These are phyloP conservation scores for Maudiozyma barnettii DNA, from an alignment of 805 yeast species.

Conservation along the genomic window DNA sequence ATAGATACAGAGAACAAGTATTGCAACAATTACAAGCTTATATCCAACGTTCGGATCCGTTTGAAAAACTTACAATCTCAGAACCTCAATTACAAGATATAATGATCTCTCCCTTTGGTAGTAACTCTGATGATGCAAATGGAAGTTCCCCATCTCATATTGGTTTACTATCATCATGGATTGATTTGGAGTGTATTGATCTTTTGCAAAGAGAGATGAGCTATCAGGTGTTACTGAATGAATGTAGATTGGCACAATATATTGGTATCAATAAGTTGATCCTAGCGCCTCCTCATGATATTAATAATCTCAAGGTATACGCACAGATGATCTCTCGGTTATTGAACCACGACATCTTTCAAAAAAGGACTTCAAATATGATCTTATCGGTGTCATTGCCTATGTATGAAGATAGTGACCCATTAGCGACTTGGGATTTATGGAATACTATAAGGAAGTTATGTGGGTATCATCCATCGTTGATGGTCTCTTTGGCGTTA, in stretches of 20 bases:
- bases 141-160: conserved; percentile 28
- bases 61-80: conserved; percentile 14
- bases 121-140: neutral
- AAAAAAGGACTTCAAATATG: conserved; percentile 22
- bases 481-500: conserved; percentile 67
- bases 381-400: conserved; percentile 41
- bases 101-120: conserved; percentile 23
- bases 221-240: conserved; percentile 47
- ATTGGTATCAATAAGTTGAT: conserved; percentile 48
- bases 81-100: conserved; percentile 29
- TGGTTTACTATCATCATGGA: conserved; percentile 58
- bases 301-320: conserved; percentile 42
- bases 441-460: conserved; percentile 58
- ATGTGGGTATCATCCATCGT: conserved; percentile 43
- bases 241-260: conserved; percentile 48
- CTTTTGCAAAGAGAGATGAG: conserved; percentile 42
- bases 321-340: conserved; percentile 34
- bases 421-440: conserved; percentile 60
- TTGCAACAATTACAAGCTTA: conserved; percentile 10
- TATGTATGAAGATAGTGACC: conserved; percentile 41
- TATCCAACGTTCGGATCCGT: neutral
- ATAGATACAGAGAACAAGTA: conserved; percentile 38
- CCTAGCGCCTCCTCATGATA: conserved; percentile 55
- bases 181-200: conserved; percentile 53
- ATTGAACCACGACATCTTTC: conserved; percentile 15